phyloP scores from a whole-genome alignment of 2,329 filamentous ascomycete species.

The Xylaria sp. region DNA sequence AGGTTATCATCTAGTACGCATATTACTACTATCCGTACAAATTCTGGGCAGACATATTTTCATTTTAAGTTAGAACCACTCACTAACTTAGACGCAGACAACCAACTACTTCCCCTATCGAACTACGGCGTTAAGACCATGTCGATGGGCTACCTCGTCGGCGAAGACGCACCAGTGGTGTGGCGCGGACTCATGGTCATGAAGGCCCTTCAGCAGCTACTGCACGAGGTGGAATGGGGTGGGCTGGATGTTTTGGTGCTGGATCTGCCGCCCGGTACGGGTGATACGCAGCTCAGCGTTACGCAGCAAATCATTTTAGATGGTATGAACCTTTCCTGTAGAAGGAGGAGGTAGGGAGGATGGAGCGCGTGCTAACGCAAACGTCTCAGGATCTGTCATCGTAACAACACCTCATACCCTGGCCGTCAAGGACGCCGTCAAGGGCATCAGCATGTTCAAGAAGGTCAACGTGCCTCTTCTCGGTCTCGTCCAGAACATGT shows the following conservation, averaged over 20 bases:
- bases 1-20: slow-evolving; percentile 75
- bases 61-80: background rate
- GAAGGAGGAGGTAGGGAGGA: background rate
- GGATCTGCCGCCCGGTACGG: slow-evolving; percentile 92
- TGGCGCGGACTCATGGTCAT: slow-evolving; percentile 98
- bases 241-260: slow-evolving; percentile 88
- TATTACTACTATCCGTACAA: background rate
- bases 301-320: slow-evolving; percentile 93
- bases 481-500: slow-evolving; percentile 94
- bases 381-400: slow-evolving; percentile 74
- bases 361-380: slow-evolving; percentile 27
- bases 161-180: slow-evolving; percentile 82
- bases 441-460: slow-evolving; percentile 92
- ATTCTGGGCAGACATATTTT: background rate
- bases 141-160: slow-evolving; percentile 96
- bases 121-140: slow-evolving; percentile 98
- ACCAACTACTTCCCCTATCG: slow-evolving; percentile 85
- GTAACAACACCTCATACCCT: slow-evolving; percentile 95
- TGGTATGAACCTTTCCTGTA: slow-evolving; percentile 58
- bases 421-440: slow-evolving; percentile 89
- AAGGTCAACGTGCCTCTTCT: slow-evolving; percentile 84
- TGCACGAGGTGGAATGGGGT: slow-evolving; percentile 96
- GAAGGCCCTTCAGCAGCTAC: slow-evolving; percentile 93
- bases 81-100: slow-evolving; percentile 61
- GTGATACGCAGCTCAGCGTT: slow-evolving; percentile 96